A percentile compares a stretch with the other conserved stretches of the same genome.
Evolutionary conservation across 768 basidiomycete genomes (phyloP).

Genomic region (Chalciporus chontae): DNA sequence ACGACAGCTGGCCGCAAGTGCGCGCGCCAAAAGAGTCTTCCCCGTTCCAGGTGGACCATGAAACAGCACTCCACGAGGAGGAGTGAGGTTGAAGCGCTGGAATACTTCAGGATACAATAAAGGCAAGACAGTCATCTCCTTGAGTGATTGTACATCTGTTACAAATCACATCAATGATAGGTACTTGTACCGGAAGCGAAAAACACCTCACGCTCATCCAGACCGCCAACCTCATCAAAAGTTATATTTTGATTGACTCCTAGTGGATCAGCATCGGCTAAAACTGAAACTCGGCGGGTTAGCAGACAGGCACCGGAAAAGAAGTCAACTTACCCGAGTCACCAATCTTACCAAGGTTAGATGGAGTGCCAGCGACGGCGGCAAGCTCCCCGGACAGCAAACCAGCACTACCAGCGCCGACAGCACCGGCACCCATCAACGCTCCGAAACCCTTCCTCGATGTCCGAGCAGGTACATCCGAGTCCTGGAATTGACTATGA

Average conservation of each 20-base stretch:
- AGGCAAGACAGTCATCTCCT: constrained; percentile 97
- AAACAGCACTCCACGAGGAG: constrained; percentile 94
- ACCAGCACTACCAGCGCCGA: constrained; percentile 49
- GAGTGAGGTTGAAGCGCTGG: constrained; percentile 88
- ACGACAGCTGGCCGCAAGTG: constrained; percentile 88
- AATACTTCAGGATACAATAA: constrained; percentile 96
- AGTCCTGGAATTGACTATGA: constrained; percentile 48
- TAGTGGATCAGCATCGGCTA: constrained; percentile 94
- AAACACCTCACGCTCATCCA: constrained; percentile 76
- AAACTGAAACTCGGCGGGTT: constrained; percentile 41
- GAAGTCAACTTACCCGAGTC: constrained; percentile 54
- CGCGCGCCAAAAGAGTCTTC: constrained; percentile 90
- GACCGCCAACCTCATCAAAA: constrained; percentile 93
- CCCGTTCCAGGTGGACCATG: constrained; percentile 99
- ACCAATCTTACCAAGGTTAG: constrained; percentile 81
- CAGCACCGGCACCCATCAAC: constrained; percentile 44
- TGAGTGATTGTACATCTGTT: constrained; percentile 89
- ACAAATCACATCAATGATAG: constrained; percentile 2
- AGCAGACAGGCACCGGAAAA: constrained; percentile 14
- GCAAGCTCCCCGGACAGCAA: constrained; percentile 59
- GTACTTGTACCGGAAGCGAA: neutral
- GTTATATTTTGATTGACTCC: constrained; percentile 92
- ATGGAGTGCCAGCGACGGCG: constrained; percentile 70
- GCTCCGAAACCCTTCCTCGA: constrained; percentile 65
- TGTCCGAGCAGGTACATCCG: constrained; percentile 62